Conservation (phyloP, 345 rosid species). For the Populus deltoides region DNA sequence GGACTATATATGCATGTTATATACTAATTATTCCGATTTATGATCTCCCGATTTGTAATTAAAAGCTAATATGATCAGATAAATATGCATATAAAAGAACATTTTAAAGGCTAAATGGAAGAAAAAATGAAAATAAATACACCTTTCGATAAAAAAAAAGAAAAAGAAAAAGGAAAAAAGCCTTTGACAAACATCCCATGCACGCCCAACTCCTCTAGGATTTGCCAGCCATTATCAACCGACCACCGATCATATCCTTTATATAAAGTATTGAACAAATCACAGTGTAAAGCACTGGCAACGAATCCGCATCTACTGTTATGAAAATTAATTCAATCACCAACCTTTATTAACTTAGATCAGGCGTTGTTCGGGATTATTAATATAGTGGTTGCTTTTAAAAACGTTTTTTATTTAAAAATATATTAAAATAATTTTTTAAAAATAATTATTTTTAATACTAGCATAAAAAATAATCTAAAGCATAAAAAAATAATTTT, state of each 20-base stretch:
- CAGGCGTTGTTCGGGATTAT: too few species aligned
- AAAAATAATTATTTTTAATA: too few species aligned
- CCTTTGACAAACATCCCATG: neutral
- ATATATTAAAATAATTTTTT: too few species aligned
- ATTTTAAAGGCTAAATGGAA: too few species aligned
- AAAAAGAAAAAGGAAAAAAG: neutral
- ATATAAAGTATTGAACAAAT: neutral
- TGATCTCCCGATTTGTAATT: too few species aligned
- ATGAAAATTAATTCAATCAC: neutral
- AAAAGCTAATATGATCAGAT: neutral
- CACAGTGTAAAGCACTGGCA: neutral
- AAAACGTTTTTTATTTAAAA: too few species aligned
- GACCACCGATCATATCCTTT: neutral
- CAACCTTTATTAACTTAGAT: neutral
- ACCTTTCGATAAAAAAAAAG: neutral
- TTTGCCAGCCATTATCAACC: neutral
- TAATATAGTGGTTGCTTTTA: too few species aligned
- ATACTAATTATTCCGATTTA: too few species aligned
- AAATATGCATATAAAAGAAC: neutral
- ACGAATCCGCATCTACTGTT: neutral
- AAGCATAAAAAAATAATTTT: too few species aligned
- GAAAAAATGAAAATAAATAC: neutral
- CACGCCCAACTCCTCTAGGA: neutral
- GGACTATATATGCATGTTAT: too few species aligned
- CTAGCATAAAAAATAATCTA: too few species aligned